A percentile compares a stretch with the other conserved stretches of the same genome.
Conservation (phyloP, 2,329 filamentous ascomycete species). For the Pseudogymnoascus sp. region DNA sequence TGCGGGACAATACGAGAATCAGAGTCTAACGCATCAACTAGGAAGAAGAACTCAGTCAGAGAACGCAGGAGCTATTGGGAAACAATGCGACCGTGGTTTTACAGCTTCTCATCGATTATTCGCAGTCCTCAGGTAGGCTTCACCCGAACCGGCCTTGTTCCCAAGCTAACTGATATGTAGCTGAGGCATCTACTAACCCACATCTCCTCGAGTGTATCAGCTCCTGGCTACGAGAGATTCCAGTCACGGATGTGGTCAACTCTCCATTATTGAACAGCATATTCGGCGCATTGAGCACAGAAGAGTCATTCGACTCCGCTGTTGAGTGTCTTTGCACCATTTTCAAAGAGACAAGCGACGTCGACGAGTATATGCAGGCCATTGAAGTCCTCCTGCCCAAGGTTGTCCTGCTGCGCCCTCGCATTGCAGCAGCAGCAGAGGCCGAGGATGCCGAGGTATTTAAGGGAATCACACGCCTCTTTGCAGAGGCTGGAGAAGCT, state of each 20-base stretch:
- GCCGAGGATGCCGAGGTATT: constrained; percentile 79
- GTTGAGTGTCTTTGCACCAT: constrained; percentile 90
- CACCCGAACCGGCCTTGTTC: neutral
- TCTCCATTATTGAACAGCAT: constrained; percentile 78
- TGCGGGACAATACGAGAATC: constrained; percentile 29
- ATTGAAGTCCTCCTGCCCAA: constrained; percentile 79
- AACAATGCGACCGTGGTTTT: constrained; percentile 87
- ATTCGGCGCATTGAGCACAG: constrained; percentile 66
- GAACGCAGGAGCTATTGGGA: constrained; percentile 82
- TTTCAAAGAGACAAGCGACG: constrained; percentile 83
- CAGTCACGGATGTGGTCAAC: constrained; percentile 70
- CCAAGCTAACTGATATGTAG: constrained; percentile 36
- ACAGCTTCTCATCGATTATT: constrained; percentile 78
- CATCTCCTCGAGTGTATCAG: constrained; percentile 91
- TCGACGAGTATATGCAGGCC: constrained; percentile 76
- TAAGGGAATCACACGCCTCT: constrained; percentile 82
- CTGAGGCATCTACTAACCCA: constrained; percentile 72
- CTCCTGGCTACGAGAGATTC: constrained; percentile 92
- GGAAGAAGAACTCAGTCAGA: constrained; percentile 87
- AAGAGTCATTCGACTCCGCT: constrained; percentile 74
- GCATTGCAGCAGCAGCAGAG: constrained; percentile 64
- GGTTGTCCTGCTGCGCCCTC: constrained; percentile 66
- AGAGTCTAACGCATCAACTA: constrained; percentile 48
- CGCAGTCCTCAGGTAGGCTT: constrained; percentile 78
- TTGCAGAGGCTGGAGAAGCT: constrained; percentile 85